These are phyloP conservation scores for Lathyrus oleraceus DNA, from an alignment of 306 rosid species.

Conservation along the genomic window DNA sequence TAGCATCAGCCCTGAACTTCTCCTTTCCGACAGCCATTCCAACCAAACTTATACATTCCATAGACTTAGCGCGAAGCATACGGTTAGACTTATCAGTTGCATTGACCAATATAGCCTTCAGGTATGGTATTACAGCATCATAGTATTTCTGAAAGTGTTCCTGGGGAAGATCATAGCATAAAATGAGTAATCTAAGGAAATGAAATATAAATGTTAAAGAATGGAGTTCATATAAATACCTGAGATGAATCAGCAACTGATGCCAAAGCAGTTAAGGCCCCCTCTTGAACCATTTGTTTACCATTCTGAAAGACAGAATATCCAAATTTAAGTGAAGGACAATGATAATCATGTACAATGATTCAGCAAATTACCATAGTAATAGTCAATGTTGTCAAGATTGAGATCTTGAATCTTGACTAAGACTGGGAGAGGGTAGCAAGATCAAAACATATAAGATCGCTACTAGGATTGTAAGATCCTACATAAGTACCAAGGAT, in stretches of 20 bases:
- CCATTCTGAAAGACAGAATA: slow-evolving; percentile 65
- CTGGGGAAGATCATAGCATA: slow-evolving; percentile 41
- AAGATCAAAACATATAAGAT: not conserved
- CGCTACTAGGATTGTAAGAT: not conserved
- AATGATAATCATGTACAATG: not conserved
- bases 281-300: slow-evolving; percentile 99
- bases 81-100: slow-evolving; percentile 97
- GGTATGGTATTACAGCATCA: slow-evolving; percentile 96
- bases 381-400: not conserved
- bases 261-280: slow-evolving; percentile 97
- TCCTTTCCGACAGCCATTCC: slow-evolving; percentile 99
- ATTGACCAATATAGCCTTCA: slow-evolving; percentile 89
- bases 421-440: not conserved
- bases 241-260: slow-evolving; percentile 99
- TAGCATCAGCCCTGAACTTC: slow-evolving; percentile 97
- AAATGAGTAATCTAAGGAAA: slow-evolving; percentile 33
- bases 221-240: slow-evolving; percentile 48
- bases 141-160: slow-evolving; percentile 96
- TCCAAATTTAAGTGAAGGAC: slow-evolving; percentile 6
- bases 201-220: slow-evolving; percentile 17
- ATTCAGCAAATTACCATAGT: slow-evolving; percentile 5
- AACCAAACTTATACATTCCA: slow-evolving; percentile 99
- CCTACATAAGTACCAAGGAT: not conserved
- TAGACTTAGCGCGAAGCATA: slow-evolving; percentile 99
- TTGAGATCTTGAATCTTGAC: not conserved